Percentiles rank a stretch among this genome's conserved stretches.
phyloP scores from a whole-genome alignment of 2,329 filamentous ascomycete genomes.

The Cordyceps cicadae region DNA sequence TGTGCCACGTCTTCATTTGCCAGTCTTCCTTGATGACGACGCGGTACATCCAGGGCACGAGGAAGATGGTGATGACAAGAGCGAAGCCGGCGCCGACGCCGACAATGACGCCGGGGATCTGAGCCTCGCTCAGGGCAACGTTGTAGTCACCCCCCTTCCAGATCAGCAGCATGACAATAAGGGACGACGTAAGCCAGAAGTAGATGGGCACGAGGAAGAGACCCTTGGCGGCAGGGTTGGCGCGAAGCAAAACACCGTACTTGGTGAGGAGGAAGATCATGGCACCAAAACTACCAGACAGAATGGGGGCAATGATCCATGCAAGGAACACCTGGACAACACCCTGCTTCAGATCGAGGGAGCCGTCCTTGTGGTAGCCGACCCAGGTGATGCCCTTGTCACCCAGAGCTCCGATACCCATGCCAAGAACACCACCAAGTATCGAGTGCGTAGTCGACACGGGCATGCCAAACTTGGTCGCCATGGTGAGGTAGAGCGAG shows the following conservation, averaged over 20 bases:
- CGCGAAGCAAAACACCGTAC: slow-evolving; percentile 45
- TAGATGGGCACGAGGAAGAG: slow-evolving; percentile 47
- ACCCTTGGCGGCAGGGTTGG: slow-evolving; percentile 44
- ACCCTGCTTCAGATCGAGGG: slow-evolving; percentile 33
- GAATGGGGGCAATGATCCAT: slow-evolving; percentile 51
- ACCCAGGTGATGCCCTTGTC: slow-evolving; percentile 45
- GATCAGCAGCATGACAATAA: slow-evolving; percentile 54
- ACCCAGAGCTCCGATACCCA: slow-evolving; percentile 49
- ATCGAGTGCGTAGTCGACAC: slow-evolving; percentile 56
- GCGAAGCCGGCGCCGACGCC: slow-evolving; percentile 42
- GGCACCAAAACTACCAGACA: slow-evolving; percentile 45
- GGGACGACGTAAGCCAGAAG: slow-evolving; percentile 45
- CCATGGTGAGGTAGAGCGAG: slow-evolving; percentile 47
- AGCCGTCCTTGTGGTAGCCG: slow-evolving; percentile 31
- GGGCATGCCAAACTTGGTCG: slow-evolving; percentile 46
- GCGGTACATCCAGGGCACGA: slow-evolving; percentile 52
- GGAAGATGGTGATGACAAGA: slow-evolving; percentile 42
- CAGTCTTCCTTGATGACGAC: slow-evolving; percentile 53
- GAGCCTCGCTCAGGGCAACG: slow-evolving; percentile 38
- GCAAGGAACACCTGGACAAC: slow-evolving; percentile 54
- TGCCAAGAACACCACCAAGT: slow-evolving; percentile 50
- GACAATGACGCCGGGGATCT: slow-evolving; percentile 46
- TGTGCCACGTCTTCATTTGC: slow-evolving; percentile 47
- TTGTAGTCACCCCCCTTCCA: slow-evolving; percentile 41
- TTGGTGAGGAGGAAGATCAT: slow-evolving; percentile 50